phyloP scores from a whole-genome alignment of 805 yeast species.

The Wickerhamiella cacticola region DNA sequence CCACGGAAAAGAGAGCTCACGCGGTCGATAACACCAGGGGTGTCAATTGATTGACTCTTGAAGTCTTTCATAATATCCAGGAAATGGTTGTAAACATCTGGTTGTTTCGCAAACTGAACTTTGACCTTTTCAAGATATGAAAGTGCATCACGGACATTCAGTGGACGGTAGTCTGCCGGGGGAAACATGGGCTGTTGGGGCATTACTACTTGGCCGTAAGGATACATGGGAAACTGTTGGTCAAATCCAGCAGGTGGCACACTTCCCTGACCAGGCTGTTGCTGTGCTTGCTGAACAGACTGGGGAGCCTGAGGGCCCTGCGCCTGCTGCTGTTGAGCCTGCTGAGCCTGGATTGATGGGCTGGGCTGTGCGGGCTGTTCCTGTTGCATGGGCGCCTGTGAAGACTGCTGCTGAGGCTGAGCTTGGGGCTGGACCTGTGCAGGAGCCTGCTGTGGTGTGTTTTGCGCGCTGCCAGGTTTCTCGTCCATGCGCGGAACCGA shows the following conservation, averaged over 20 bases:
- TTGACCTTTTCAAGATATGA: slow-evolving; percentile 93
- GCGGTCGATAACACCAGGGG: slow-evolving; percentile 96
- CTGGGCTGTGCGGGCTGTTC: slow-evolving; percentile 1
- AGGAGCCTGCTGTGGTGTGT: slow-evolving; percentile 14
- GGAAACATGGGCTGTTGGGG: slow-evolving; percentile 21
- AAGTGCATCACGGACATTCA: slow-evolving; percentile 92
- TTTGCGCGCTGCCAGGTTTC: slow-evolving; percentile 9
- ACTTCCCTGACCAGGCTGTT: slow-evolving; percentile 5
- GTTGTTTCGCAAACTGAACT: slow-evolving; percentile 78
- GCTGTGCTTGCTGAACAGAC: slow-evolving; percentile 4
- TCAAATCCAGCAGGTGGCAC: slow-evolving; percentile 4
- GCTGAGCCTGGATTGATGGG: slow-evolving; percentile 19
- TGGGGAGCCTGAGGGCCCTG: slow-evolving; percentile 17
- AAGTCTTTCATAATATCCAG: slow-evolving; percentile 98
- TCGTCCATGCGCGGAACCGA: slow-evolving; percentile 8
- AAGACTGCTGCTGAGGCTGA: slow-evolving; percentile 12
- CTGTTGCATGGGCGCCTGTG: slow-evolving; percentile 13
- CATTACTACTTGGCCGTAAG: slow-evolving; percentile 12
- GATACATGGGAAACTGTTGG: slow-evolving; percentile 6
- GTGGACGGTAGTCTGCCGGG: slow-evolving; percentile 38
- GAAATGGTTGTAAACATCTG: slow-evolving; percentile 92
- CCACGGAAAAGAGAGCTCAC: slow-evolving; percentile 86
- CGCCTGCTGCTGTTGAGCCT: slow-evolving; percentile 15
- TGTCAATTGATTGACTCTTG: slow-evolving; percentile 88
- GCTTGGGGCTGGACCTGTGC: slow-evolving; percentile 12